Conservation (phyloP, 2,329 filamentous ascomycete genomes). For the Beauveria sp. region DNA sequence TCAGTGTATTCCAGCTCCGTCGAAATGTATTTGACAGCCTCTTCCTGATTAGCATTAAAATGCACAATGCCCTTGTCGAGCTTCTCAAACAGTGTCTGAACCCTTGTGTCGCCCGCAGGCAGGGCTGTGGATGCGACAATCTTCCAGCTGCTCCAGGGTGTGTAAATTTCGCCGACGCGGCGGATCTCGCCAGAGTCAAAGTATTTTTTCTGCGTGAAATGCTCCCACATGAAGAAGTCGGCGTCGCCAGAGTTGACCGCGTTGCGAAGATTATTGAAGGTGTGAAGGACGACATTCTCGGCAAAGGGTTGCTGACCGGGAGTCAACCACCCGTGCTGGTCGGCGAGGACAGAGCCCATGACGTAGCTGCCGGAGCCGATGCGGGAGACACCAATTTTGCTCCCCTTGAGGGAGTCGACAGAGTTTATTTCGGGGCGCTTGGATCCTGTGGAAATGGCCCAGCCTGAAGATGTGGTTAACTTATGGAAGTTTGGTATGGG, state of each 20-base stretch:
- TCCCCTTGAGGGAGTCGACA: constrained; percentile 60
- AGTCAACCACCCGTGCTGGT: constrained; percentile 72
- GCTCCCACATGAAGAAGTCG: constrained; percentile 99
- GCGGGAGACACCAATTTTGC: constrained; percentile 78
- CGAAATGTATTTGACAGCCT: constrained; percentile 76
- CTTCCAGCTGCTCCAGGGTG: constrained; percentile 96
- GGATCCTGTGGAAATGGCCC: constrained; percentile 87
- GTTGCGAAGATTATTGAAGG: constrained; percentile 62
- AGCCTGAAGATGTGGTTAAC: constrained; percentile 44
- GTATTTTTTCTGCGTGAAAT: constrained; percentile 92
- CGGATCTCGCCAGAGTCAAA: constrained; percentile 85
- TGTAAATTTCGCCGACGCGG: constrained; percentile 89
- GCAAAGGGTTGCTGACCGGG: constrained; percentile 48
- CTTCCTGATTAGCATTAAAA: constrained; percentile 67
- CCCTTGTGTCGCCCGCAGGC: constrained; percentile 43
- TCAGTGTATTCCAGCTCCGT: constrained; percentile 78
- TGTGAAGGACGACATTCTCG: constrained; percentile 62
- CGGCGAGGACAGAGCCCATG: constrained; percentile 91
- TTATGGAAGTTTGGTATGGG: not conserved
- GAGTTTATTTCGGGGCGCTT: constrained; percentile 57
- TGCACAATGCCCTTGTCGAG: constrained; percentile 72
- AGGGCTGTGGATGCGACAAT: constrained; percentile 68
- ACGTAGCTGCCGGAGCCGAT: constrained; percentile 88
- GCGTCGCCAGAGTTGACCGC: constrained; percentile 66
- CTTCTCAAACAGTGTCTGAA: constrained; percentile 62